These are phyloP conservation scores for Hansenula sp. DNA, from an alignment of 1,139 yeast species.

Conservation along the genomic window DNA sequence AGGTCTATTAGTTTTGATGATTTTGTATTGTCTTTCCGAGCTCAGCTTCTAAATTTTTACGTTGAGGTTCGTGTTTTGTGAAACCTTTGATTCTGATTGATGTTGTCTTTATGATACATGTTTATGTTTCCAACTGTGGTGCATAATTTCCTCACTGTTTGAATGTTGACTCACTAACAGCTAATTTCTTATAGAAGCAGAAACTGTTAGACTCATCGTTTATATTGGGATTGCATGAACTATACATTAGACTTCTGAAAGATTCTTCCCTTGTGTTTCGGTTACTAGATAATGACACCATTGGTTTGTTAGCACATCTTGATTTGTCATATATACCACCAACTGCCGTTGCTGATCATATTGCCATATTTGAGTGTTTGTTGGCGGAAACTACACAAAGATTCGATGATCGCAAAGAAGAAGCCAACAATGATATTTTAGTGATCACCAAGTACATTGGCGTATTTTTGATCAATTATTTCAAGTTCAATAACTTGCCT, in stretches of 20 bases:
- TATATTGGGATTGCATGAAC: neutral
- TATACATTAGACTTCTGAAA: neutral
- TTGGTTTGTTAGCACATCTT: neutral
- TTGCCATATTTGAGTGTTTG: constrained; percentile 1
- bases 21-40: neutral
- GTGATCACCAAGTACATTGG: neutral
- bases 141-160: neutral
- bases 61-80: neutral
- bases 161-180: neutral
- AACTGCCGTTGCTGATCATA: neutral
- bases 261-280: neutral
- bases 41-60: neutral
- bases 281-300: neutral
- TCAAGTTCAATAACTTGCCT: neutral
- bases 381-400: neutral
- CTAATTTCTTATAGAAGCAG: neutral
- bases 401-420: neutral
- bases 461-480: constrained; percentile 1
- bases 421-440: neutral
- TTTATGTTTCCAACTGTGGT: neutral
- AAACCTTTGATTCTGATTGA: neutral
- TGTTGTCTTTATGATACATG: neutral
- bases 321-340: neutral
- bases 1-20: neutral
- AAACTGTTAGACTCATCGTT: neutral